These are phyloP conservation scores for Ramularia endophylla DNA, from an alignment of 2,329 filamentous ascomycete genomes.

Conservation along the genomic window DNA sequence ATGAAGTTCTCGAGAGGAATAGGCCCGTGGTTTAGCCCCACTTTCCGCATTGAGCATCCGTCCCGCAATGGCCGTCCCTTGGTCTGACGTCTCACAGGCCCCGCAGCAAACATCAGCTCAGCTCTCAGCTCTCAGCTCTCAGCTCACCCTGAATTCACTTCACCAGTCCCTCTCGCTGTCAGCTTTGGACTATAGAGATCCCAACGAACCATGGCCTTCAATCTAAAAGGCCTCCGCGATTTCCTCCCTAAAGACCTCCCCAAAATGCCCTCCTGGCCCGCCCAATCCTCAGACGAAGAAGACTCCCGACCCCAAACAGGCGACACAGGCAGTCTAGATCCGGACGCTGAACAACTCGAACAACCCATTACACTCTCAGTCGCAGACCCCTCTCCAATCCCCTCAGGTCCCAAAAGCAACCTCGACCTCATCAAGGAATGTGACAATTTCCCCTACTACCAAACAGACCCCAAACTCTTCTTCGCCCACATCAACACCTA, in stretches of 20 bases:
- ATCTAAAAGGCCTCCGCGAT: constrained; percentile 26
- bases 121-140: too few species aligned
- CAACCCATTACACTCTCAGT: constrained; percentile 15
- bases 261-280: constrained; percentile 24
- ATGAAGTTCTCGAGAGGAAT: background rate
- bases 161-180: background rate
- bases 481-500: constrained; percentile 42
- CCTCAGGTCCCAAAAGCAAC: constrained; percentile 37
- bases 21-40: too few species aligned
- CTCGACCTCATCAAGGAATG: constrained; percentile 53
- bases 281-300: constrained; percentile 18
- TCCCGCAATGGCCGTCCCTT: too few species aligned
- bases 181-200: background rate
- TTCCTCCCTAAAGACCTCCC: constrained; percentile 29
- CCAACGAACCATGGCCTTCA: constrained; percentile 22
- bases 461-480: constrained; percentile 53
- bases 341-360: constrained; percentile 15
- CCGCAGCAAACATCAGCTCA: too few species aligned
- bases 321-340: constrained; percentile 6
- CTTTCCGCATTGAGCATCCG: too few species aligned
- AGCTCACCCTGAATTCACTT: background rate
- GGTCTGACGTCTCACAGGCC: too few species aligned
- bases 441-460: constrained; percentile 68
- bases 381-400: constrained; percentile 26
- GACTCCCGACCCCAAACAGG: constrained; percentile 10